Percentiles rank a stretch among this genome's conserved stretches.
These are phyloP conservation scores for Microcera coccophila DNA, from an alignment of 2,329 filamentous ascomycete species.

Conservation along the genomic window DNA sequence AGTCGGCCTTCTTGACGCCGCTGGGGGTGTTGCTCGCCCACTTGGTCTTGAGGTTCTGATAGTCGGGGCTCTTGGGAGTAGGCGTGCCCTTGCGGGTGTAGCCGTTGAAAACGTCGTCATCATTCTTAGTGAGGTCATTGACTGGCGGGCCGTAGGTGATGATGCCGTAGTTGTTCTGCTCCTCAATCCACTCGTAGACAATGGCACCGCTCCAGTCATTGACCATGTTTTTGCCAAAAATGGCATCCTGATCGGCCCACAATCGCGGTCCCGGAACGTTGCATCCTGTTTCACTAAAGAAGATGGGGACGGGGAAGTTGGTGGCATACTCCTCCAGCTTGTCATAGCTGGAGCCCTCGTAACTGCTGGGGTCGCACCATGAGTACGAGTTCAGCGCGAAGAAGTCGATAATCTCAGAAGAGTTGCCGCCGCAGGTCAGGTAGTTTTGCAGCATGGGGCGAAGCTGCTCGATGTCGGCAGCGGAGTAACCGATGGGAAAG, in stretches of 20 bases:
- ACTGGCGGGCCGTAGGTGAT: slow-evolving; percentile 67
- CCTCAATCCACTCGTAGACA: slow-evolving; percentile 87
- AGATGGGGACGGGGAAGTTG: slow-evolving; percentile 76
- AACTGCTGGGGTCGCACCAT: slow-evolving; percentile 63
- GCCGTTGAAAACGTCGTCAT: slow-evolving; percentile 58
- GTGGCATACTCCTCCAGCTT: slow-evolving; percentile 63
- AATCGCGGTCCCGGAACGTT: slow-evolving; percentile 59
- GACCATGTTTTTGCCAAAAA: slow-evolving; percentile 71
- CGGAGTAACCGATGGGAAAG: slow-evolving; percentile 83
- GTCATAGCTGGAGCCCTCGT: slow-evolving; percentile 63
- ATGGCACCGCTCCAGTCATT: slow-evolving; percentile 71
- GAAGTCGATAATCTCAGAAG: slow-evolving; percentile 71
- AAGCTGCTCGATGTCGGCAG: slow-evolving; percentile 72
- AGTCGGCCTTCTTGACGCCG: slow-evolving; percentile 62
- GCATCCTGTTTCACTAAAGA: slow-evolving; percentile 88
- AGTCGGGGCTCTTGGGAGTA: slow-evolving; percentile 70
- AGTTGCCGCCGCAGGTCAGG: slow-evolving; percentile 70
- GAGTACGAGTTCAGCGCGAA: slow-evolving; percentile 84
- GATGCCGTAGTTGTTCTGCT: slow-evolving; percentile 77
- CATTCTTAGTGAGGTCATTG: slow-evolving; percentile 47
- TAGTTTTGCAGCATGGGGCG: slow-evolving; percentile 64
- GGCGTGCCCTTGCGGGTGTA: slow-evolving; percentile 70
- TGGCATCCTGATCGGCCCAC: slow-evolving; percentile 70
- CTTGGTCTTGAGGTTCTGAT: slow-evolving; percentile 68
- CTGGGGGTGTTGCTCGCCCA: slow-evolving; percentile 71